Percentiles rank a stretch among this genome's conserved stretches.
Evolutionary conservation across 2,329 filamentous ascomycete species (phyloP).

Genomic region (Coniochaeta pulveracea): DNA sequence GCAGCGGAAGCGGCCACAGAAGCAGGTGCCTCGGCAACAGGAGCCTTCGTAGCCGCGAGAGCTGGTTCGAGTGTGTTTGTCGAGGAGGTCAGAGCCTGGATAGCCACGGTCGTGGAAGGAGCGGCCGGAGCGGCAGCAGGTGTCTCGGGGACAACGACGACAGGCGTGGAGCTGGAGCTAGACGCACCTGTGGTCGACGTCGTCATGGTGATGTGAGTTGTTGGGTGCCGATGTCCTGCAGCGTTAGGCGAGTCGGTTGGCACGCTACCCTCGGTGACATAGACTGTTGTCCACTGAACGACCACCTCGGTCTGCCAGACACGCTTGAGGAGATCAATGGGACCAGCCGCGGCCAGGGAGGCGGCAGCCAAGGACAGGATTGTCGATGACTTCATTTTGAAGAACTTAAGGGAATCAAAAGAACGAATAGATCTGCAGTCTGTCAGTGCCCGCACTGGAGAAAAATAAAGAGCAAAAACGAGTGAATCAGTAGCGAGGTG

Average conservation of each 20-base stretch:
- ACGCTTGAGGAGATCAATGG: conserved; percentile 25
- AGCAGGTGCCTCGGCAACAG: conserved; percentile 1
- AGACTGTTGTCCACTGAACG: conserved; percentile 33
- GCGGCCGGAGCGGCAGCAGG: not conserved
- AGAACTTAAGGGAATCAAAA: not conserved
- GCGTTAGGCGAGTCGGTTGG: conserved; percentile 8
- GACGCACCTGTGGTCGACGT: conserved; percentile 1
- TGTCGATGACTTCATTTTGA: conserved; percentile 39
- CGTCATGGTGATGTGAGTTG: not conserved
- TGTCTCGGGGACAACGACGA: conserved; percentile 1
- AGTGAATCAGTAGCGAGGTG: too few relatives aligned
- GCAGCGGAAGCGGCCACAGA: conserved; percentile 5
- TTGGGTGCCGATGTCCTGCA: conserved; percentile 7
- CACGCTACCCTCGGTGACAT: conserved; percentile 15
- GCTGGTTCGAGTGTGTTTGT: not conserved
- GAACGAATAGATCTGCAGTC: too few relatives aligned
- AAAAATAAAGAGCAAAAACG: too few relatives aligned
- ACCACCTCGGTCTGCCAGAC: conserved; percentile 27
- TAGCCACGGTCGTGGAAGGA: not conserved
- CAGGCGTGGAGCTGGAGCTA: too few relatives aligned
- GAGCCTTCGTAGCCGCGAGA: not conserved
- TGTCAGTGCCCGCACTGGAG: too few relatives aligned
- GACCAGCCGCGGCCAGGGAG: conserved; percentile 31
- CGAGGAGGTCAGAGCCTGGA: too few relatives aligned
- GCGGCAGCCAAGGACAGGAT: conserved; percentile 33